A percentile compares a stretch with the other conserved stretches of the same genome.
Conservation (phyloP, 352 stramenopile genomes). For the Globisporangium carolinianum region DNA sequence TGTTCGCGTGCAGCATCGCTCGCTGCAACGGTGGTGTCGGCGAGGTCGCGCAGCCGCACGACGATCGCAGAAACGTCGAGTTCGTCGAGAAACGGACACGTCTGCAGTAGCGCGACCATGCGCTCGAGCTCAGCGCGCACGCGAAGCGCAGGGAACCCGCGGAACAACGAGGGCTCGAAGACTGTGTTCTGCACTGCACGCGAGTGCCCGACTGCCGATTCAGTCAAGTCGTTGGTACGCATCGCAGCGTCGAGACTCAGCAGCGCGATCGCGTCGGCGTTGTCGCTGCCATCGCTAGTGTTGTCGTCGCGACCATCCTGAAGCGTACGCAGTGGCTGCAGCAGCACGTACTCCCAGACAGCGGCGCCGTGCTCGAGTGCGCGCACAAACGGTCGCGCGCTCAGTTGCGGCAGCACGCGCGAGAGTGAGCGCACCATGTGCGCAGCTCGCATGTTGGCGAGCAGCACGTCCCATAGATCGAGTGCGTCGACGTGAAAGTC, state of each 20-base stretch:
- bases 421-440: slow-evolving; percentile 44
- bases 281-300: slow-evolving; percentile 2
- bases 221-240: slow-evolving; percentile 5
- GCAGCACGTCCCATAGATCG: slow-evolving; percentile 41
- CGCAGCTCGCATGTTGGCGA: slow-evolving; percentile 32
- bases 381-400: slow-evolving; percentile 26
- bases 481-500: slow-evolving; percentile 36
- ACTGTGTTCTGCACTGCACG: too few species aligned
- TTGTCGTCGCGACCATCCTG: too few species aligned
- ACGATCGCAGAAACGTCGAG: slow-evolving; percentile 47
- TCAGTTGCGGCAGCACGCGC: slow-evolving; percentile 27
- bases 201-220: too few species aligned
- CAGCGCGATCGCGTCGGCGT: neutral
- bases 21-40: slow-evolving; percentile 14
- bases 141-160: slow-evolving; percentile 12
- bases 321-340: slow-evolving; percentile 12
- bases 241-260: neutral
- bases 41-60: slow-evolving; percentile 36
- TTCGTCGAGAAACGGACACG: slow-evolving; percentile 51
- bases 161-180: slow-evolving; percentile 8
- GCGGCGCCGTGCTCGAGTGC: slow-evolving; percentile 20
- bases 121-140: slow-evolving; percentile 19
- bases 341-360: slow-evolving; percentile 38
- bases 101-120: slow-evolving; percentile 38
- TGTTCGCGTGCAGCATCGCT: slow-evolving; percentile 1